Evolutionary conservation across 202 grass and related monocot genomes (phyloP).

Genomic region (Carex sylvatica): DNA sequence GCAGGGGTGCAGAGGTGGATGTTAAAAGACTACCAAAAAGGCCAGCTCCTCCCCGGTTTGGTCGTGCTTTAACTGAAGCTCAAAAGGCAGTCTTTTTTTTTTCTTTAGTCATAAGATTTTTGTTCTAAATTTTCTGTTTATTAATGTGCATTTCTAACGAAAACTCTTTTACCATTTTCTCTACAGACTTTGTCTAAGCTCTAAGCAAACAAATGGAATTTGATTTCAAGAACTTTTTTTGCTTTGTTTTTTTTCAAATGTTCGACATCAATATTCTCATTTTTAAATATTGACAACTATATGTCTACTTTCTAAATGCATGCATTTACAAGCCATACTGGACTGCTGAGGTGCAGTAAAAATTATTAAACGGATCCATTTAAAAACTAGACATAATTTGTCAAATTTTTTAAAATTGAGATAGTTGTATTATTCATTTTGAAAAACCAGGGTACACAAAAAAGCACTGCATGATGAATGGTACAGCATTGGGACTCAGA

Average conservation of each 20-base stretch:
- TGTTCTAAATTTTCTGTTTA: not conserved
- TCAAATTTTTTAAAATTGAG: no score
- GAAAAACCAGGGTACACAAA: no score
- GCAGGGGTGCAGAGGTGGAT: slow-evolving; percentile 69
- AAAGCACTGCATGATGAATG: not conserved
- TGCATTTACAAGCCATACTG: no score
- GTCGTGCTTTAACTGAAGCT: slow-evolving; percentile 67
- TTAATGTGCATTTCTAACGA: not conserved
- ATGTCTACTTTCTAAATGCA: no score
- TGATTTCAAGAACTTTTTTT: not conserved
- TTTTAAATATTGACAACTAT: no score
- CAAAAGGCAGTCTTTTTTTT: slow-evolving; percentile 56
- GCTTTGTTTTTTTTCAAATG: no score
- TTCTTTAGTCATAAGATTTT: not conserved
- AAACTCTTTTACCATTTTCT: not conserved
- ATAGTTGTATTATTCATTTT: no score
- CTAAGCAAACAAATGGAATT: not conserved
- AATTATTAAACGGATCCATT: no score
- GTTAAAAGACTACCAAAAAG: slow-evolving; percentile 83
- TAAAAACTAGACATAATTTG: no score
- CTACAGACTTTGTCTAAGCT: not conserved
- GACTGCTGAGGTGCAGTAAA: no score
- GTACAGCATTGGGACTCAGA: not conserved
- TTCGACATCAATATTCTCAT: no score
- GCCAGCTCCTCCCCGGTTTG: slow-evolving; percentile 83